These are phyloP conservation scores for Podila minutissima DNA, from an alignment of 192 early-diverging fungal species.

Conservation along the genomic window DNA sequence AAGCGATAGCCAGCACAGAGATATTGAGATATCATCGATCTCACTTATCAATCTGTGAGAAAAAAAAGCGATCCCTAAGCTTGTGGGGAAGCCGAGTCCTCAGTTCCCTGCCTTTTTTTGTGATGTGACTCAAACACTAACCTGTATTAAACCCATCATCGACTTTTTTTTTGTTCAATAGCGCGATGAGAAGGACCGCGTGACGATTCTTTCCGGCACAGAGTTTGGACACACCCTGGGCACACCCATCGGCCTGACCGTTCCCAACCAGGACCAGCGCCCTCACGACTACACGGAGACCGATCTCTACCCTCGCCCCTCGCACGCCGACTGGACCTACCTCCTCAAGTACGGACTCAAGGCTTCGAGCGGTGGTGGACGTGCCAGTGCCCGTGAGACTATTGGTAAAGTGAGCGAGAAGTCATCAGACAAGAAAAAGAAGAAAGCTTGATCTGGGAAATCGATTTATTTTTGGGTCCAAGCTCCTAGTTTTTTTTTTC, in stretches of 20 bases:
- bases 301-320: slow-evolving; percentile 94
- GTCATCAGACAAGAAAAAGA: no score
- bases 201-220: slow-evolving; percentile 92
- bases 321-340: slow-evolving; percentile 99
- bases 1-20: not conserved
- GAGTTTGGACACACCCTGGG: slow-evolving; percentile 94
- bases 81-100: no score
- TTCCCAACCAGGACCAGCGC: slow-evolving; percentile 95
- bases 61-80: no score
- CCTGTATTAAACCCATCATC: not conserved
- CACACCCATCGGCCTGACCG: slow-evolving; percentile 93
- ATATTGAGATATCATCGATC: not conserved
- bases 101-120: no score
- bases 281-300: slow-evolving; percentile 97
- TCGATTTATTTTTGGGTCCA: not conserved
- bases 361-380: slow-evolving; percentile 93
- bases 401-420: slow-evolving; percentile 65
- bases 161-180: slow-evolving; percentile 27
- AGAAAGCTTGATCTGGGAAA: not conserved
- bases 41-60: no score
- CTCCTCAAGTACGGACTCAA: slow-evolving; percentile 96
- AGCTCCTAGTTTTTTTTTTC: not conserved
- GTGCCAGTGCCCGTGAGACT: slow-evolving; percentile 95
- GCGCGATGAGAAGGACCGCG: slow-evolving; percentile 95
- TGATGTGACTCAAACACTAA: no score